phyloP scores from a whole-genome alignment of 2,329 filamentous ascomycete species.

The Penicillium sclerotigenum region DNA sequence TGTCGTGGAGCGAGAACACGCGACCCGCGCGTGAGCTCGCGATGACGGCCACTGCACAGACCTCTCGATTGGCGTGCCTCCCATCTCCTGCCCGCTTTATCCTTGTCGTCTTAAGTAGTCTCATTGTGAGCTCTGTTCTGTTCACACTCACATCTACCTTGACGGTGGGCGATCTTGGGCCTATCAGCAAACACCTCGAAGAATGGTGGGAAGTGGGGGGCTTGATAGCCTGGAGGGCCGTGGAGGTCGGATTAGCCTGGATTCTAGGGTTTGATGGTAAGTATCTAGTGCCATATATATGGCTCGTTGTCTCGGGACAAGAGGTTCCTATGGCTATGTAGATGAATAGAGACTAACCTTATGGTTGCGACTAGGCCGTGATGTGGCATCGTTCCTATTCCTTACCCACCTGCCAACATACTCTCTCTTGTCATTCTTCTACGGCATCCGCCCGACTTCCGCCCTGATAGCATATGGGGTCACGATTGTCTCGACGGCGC shows the following conservation, averaged over 20 bases:
- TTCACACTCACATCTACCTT: slow-evolving; percentile 61
- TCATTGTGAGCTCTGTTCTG: slow-evolving; percentile 62
- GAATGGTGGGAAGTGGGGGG: slow-evolving; percentile 60
- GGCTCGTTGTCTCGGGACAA: not conserved
- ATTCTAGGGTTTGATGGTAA: slow-evolving; percentile 64
- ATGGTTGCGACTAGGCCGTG: slow-evolving; percentile 51
- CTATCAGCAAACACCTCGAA: slow-evolving; percentile 62
- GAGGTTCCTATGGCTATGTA: not conserved
- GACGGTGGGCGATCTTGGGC: slow-evolving; percentile 63
- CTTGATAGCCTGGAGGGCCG: slow-evolving; percentile 55
- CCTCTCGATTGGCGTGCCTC: slow-evolving; percentile 25
- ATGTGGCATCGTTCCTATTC: slow-evolving; percentile 63
- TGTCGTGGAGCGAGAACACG: slow-evolving; percentile 8
- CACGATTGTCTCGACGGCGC: slow-evolving; percentile 64
- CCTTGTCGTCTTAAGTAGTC: slow-evolving; percentile 50
- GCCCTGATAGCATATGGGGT: slow-evolving; percentile 62
- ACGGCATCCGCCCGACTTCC: slow-evolving; percentile 62
- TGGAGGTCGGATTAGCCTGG: slow-evolving; percentile 72
- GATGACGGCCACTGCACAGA: slow-evolving; percentile 10
- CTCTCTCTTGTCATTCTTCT: slow-evolving; percentile 75
- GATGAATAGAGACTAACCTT: not conserved
- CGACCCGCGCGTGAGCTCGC: slow-evolving; percentile 15
- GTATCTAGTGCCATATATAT: slow-evolving; percentile 7
- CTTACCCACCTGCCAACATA: slow-evolving; percentile 73
- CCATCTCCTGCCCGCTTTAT: slow-evolving; percentile 44